Percentiles rank a stretch among this genome's conserved stretches.
These are phyloP conservation scores for Microcos paniculata DNA, from an alignment of 345 rosid species.

Conservation along the genomic window DNA sequence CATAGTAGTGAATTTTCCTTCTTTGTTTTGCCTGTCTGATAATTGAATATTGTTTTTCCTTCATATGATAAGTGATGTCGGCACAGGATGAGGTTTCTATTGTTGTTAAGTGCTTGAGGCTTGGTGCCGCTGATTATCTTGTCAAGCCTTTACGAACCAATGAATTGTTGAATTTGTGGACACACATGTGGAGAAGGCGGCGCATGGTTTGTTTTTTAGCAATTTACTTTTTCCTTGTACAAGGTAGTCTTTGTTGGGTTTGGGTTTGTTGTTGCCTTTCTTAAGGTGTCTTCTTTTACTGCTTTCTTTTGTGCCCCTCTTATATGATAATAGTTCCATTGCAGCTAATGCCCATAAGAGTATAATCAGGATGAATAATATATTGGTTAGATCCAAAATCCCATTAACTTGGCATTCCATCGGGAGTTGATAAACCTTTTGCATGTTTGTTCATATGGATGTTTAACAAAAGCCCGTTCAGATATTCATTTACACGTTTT, in stretches of 20 bases:
- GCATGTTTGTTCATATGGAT: neutral
- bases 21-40: neutral
- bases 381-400: neutral
- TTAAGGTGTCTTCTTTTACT: neutral
- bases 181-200: conserved; percentile 80
- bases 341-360: neutral
- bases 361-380: neutral
- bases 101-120: conserved; percentile 78
- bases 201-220: conserved; percentile 46
- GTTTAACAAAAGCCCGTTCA: conserved; percentile 3
- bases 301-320: neutral
- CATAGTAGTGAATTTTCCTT: neutral
- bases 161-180: conserved; percentile 80
- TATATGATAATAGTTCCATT: neutral
- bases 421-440: neutral
- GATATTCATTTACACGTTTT: conserved; percentile 19
- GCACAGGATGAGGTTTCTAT: conserved; percentile 78
- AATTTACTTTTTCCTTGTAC: conserved; percentile 5
- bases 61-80: conserved; percentile 65
- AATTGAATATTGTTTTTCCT: conserved; percentile 13
- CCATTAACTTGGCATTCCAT: neutral
- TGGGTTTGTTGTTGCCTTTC: neutral
- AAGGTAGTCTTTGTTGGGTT: neutral
- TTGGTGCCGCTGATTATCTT: conserved; percentile 89
- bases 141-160: conserved; percentile 83